Evolutionary conservation across 352 stramenopile species (phyloP), one percentile per base, ranked within the genome.

Genomic region (Globisporangium apiculatum): DNA sequence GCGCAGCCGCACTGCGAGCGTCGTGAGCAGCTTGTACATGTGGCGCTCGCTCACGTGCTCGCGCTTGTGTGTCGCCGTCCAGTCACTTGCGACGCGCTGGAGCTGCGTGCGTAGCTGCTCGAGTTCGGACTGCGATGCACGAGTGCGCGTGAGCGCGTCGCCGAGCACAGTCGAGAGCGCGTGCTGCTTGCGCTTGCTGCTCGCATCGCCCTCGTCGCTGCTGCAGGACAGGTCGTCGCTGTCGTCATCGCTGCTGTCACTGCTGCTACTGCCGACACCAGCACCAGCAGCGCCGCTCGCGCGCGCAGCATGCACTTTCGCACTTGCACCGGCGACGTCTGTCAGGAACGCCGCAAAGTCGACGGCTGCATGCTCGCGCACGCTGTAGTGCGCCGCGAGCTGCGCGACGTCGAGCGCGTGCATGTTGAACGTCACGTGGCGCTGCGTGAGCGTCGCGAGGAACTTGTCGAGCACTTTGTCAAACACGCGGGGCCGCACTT

Each of bases 381-480:
- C 62, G 35, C 61, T 55, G 54, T 83, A 86, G 14, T 46, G 40
- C 2, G 71, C 52, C 0, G 64, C 60, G 31, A 91, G 60, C 17
- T 77, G 46, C 45, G 80, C 67, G 4, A 75, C 65, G 51, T 88
- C 79, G 61, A 92, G 67, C 48, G 79, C 64, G 6, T 83, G 70
- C 75, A 92, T 89, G 48, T 85, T 81, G 65, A 83, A 87, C 1
- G 75, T 55, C 3, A 88, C 61, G 8, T 66, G 68, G 46, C 74
- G 61, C n/a, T 77, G 72, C 0, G 86, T 69, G 12, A 90, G 57
- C 18, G 72, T 73, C 45, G 71, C 65, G 18, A 92, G 59, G 42
- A 92, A 92, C 51, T 92, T 92, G 56, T 92, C 75, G 2, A 92
- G 61, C 43, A 90, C 71, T 35, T 87, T 88, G 38, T 84, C 72